Conservation (phyloP, 2,329 filamentous ascomycete genomes). For the Pestalotiopsis sp. region DNA sequence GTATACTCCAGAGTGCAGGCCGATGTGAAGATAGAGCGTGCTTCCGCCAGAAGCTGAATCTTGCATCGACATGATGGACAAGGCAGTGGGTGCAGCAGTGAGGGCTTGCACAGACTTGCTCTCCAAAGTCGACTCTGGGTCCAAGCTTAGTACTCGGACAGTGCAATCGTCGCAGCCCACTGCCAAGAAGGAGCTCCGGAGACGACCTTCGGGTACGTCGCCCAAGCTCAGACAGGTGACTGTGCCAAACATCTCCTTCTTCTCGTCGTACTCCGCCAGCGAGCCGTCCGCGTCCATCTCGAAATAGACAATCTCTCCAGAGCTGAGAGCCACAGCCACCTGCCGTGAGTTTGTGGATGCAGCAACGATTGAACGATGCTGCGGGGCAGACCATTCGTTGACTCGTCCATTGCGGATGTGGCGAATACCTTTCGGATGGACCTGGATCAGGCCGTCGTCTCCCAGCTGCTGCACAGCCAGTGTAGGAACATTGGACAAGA, state of each 20-base stretch:
- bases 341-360: constrained; percentile 93
- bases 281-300: constrained; percentile 94
- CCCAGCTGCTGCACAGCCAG: constrained; percentile 92
- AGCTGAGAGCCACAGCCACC: constrained; percentile 90
- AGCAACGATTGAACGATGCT: constrained; percentile 93
- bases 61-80: constrained; percentile 93
- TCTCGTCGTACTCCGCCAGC: constrained; percentile 91
- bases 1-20: constrained; percentile 93
- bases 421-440: constrained; percentile 94
- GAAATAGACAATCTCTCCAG: constrained; percentile 96
- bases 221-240: constrained; percentile 95
- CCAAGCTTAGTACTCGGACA: constrained; percentile 87
- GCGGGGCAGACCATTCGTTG: constrained; percentile 91
- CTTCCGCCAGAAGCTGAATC: constrained; percentile 88
- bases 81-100: constrained; percentile 83
- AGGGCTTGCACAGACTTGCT: constrained; percentile 94
- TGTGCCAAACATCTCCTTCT: constrained; percentile 91
- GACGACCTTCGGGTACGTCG: constrained; percentile 85
- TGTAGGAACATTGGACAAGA: constrained; percentile 85
- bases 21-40: constrained; percentile 93
- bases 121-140: constrained; percentile 87
- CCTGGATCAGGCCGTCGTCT: constrained; percentile 88
- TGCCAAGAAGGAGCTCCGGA: constrained; percentile 89
- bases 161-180: constrained; percentile 97
- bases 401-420: constrained; percentile 80